Evolutionary conservation across 1,284 basidiomycete genomes (phyloP).

Genomic region (Sanguinoderma infundibulare): DNA sequence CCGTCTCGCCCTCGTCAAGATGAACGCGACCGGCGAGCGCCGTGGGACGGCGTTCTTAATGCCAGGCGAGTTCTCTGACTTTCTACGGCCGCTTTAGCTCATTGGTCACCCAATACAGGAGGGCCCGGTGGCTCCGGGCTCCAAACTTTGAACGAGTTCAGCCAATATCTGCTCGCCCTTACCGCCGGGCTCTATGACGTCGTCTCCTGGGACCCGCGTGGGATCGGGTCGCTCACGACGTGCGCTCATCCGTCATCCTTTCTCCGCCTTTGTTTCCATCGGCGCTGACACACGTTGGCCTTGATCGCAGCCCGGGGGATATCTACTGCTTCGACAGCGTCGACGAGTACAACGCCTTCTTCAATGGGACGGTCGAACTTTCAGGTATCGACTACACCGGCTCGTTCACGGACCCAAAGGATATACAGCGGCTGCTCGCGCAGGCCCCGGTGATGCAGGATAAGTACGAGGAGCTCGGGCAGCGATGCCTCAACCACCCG

Average conservation of each 20-base stretch:
- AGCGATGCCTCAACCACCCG: constrained; percentile 2
- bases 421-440: constrained; percentile 6
- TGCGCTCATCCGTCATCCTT: neutral
- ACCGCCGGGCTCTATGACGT: constrained; percentile 13
- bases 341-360: constrained; percentile 4
- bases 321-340: constrained; percentile 13
- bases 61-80: constrained; percentile 1
- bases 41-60: constrained; percentile 14
- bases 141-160: neutral
- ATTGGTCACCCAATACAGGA: neutral
- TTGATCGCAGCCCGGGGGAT: constrained; percentile 8
- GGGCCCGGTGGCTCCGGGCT: constrained; percentile 6
- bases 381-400: constrained; percentile 14
- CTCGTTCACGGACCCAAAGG: constrained; percentile 12
- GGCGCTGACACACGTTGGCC: neutral
- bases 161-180: neutral
- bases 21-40: constrained; percentile 11
- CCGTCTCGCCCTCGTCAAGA: constrained; percentile 12
- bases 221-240: constrained; percentile 12
- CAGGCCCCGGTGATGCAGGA: constrained; percentile 17
- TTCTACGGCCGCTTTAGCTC: neutral
- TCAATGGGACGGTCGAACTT: constrained; percentile 14
- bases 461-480: constrained; percentile 17
- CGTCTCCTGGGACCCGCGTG: constrained; percentile 21
- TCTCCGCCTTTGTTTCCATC: too few relatives aligned